Base-by-base conservation (phyloP, 371 early-diverging fungal species). In the Mortierella sp. region DNA sequence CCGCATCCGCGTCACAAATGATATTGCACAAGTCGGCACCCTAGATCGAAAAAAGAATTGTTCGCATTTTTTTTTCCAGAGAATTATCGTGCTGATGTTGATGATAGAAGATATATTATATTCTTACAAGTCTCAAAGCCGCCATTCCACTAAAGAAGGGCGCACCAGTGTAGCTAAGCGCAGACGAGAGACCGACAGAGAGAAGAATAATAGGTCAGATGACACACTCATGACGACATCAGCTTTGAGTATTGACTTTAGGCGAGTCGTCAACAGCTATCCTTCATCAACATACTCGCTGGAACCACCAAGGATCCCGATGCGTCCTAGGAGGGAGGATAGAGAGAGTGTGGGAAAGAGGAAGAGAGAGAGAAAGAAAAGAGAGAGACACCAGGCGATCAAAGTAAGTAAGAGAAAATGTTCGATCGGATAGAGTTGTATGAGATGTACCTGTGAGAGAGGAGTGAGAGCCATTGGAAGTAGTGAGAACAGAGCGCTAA, bases 11-110 rank as follows among this genome's bases (percentile, higher is more conserved):
- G 31, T 94, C 93, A 70, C 98, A 97, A 46, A 97, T 87, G 34
- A 99, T 84, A 68, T 97, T 93, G 27, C 93, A 90, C 12, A 99
- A 79, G 65, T 99, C 99, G 1, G 90, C 92, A 28, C 99, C 99
- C 90, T 94, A 71, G 49, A 49, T 26, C 26, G 26, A 49, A 4
- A 26, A 24, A 49, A 11, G 15, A 55, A 17, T 37, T 14, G 27
- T 8, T 1, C 34, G 3, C 43, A n/a, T 39, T 58, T 48, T 39
- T 26, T 53, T 9, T 53, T 53, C 17, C 26, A n/a, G n/a, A n/a
- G n/a, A n/a, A n/a, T n/a, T n/a, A n/a, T n/a, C n/a, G n/a, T 14
- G 14, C 39, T 39, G 14, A 17, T 17, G 21, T 34, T 32, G 27
- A 48, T 11, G 8, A 57, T 6, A 5, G n/a, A 48, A 50, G 27